Percentiles rank a stretch among this genome's conserved stretches.
Conservation (phyloP, 2,329 filamentous ascomycete genomes). For the Botrytis fragariae region DNA sequence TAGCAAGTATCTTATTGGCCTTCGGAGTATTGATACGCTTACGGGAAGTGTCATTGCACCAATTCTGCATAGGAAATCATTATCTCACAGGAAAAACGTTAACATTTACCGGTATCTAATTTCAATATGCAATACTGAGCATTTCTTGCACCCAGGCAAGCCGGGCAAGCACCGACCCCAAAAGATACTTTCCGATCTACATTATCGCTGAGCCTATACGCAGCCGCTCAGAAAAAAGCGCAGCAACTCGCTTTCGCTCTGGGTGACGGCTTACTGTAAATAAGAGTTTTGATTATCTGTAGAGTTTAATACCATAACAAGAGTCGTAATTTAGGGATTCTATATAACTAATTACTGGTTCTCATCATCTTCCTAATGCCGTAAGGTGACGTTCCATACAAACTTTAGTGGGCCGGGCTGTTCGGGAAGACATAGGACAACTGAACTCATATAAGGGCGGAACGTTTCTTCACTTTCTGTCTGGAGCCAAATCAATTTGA, state of each 20-base stretch:
- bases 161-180: background rate
- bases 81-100: no score
- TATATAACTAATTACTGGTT: background rate
- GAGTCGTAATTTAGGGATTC: background rate
- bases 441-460: background rate
- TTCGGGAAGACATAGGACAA: no score
- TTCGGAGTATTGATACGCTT: no score
- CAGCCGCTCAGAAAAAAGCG: background rate
- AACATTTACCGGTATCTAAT: no score
- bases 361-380: background rate
- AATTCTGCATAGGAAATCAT: no score
- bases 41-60: no score
- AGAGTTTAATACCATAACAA: background rate
- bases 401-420: no score
- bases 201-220: background rate
- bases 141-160: background rate
- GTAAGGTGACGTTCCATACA: no score
- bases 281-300: background rate
- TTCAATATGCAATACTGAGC: no score
- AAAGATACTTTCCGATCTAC: background rate
- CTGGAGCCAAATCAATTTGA: background rate
- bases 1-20: no score
- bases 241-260: no score
- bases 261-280: background rate
- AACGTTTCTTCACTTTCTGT: background rate